phyloP scores from a whole-genome alignment of 805 yeast species.

The Candida rishiriensis region DNA sequence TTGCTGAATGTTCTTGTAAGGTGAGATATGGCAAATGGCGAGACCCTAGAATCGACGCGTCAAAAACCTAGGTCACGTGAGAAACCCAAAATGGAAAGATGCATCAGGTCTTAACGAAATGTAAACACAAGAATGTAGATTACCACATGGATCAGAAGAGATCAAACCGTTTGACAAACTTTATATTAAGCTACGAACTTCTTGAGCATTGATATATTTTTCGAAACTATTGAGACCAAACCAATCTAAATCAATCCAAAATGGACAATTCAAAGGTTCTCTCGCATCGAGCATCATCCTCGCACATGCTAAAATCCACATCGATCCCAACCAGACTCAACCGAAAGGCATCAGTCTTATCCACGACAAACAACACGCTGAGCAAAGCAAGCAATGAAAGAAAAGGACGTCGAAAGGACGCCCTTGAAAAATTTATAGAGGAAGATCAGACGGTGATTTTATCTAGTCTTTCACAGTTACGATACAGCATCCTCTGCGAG shows the following conservation, averaged over 20 bases:
- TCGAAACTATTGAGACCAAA: too few relatives aligned
- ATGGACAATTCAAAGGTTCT: neutral
- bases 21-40: too few relatives aligned
- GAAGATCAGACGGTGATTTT: slow-evolving; percentile 41
- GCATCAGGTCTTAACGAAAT: too few relatives aligned
- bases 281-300: slow-evolving; percentile 1
- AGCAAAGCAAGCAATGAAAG: slow-evolving; percentile 9
- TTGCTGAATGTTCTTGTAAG: too few relatives aligned
- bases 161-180: too few relatives aligned
- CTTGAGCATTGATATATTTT: too few relatives aligned
- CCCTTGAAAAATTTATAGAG: slow-evolving; percentile 47
- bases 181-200: too few relatives aligned
- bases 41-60: too few relatives aligned
- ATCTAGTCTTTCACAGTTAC: slow-evolving; percentile 48
- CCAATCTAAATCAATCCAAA: neutral
- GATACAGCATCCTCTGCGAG: slow-evolving; percentile 48
- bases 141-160: too few relatives aligned
- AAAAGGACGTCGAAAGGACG: slow-evolving; percentile 45
- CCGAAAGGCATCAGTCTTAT: slow-evolving; percentile 15
- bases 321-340: slow-evolving; percentile 7
- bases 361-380: too few relatives aligned
- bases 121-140: neutral
- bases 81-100: too few relatives aligned
- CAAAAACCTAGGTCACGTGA: too few relatives aligned
- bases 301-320: neutral